phyloP scores from a whole-genome alignment of 371 early-diverging fungal genomes.

The Mucor circinelloides region DNA sequence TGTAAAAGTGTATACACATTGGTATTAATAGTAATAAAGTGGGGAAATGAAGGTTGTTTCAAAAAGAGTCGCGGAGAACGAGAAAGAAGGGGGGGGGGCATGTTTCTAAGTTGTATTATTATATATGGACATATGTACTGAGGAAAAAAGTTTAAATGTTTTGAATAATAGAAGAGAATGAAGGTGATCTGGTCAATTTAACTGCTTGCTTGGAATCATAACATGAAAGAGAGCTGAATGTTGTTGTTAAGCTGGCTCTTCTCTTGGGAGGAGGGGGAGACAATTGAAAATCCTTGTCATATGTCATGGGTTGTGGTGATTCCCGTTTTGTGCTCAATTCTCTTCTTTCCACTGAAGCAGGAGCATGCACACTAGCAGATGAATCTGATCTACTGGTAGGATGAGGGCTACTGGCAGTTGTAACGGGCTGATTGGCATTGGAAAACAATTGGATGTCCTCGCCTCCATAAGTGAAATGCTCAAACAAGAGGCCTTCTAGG shows the following conservation, averaged over 20 bases:
- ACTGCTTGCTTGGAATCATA: constrained; percentile 5
- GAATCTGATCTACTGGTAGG: not conserved
- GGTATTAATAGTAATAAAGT: no score
- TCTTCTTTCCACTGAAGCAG: not conserved
- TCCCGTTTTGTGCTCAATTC: not conserved
- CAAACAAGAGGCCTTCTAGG: constrained; percentile 21
- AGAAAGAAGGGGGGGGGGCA: no score
- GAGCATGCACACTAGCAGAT: no score
- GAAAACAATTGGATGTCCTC: constrained; percentile 26
- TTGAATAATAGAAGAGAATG: constrained; percentile 25
- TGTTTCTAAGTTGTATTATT: no score
- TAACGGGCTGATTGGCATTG: not conserved
- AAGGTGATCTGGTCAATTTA: constrained; percentile 17
- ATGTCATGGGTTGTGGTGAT: constrained; percentile 3
- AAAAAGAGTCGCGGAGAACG: no score
- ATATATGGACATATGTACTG: no score
- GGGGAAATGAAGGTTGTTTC: no score
- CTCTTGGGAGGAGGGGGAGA: constrained; percentile 26
- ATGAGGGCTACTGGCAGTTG: constrained; percentile 1
- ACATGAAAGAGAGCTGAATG: constrained; percentile 12
- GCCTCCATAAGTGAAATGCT: constrained; percentile 38
- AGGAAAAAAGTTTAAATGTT: constrained; percentile 5
- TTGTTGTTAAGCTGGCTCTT: constrained; percentile 21
- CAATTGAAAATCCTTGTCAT: constrained; percentile 19
- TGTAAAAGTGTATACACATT: no score